These are phyloP conservation scores for Arthonia radiata DNA, from an alignment of 495 filamentous ascomycete species.

Conservation along the genomic window DNA sequence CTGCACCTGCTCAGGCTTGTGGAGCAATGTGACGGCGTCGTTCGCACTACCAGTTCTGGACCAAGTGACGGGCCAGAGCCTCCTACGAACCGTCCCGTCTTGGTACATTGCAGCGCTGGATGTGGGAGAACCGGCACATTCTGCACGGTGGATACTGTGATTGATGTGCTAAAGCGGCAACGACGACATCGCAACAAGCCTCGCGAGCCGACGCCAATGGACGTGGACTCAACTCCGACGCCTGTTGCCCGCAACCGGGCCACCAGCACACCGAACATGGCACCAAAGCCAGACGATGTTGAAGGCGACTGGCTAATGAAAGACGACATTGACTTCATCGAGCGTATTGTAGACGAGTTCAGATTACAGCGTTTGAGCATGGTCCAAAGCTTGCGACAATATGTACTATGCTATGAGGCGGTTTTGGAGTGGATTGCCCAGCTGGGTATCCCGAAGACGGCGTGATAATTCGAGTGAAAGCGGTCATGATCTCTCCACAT, in stretches of 20 bases:
- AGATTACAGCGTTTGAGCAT: slow-evolving; percentile 72
- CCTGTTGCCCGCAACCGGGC: not conserved
- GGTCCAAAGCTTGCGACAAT: slow-evolving; percentile 90
- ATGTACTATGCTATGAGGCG: not conserved
- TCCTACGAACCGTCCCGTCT: slow-evolving; percentile 34
- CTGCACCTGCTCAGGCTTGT: slow-evolving; percentile 65
- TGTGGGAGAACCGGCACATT: slow-evolving; percentile 92
- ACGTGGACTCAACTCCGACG: slow-evolving; percentile 17
- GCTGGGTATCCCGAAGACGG: too few relatives aligned
- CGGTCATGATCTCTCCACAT: too few relatives aligned
- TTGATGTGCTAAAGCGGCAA: slow-evolving; percentile 79
- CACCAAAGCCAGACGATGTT: slow-evolving; percentile 5
- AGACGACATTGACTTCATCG: slow-evolving; percentile 49
- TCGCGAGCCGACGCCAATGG: slow-evolving; percentile 13
- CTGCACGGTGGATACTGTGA: slow-evolving; percentile 82
- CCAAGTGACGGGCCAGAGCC: slow-evolving; percentile 30
- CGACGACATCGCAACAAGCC: slow-evolving; percentile 11
- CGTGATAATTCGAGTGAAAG: too few relatives aligned
- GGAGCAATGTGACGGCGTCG: slow-evolving; percentile 47
- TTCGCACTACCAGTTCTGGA: slow-evolving; percentile 12
- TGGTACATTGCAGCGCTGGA: slow-evolving; percentile 90
- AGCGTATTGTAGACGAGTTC: slow-evolving; percentile 73
- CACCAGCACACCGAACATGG: slow-evolving; percentile 1
- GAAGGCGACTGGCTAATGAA: slow-evolving; percentile 24
- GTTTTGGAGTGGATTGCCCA: slow-evolving; percentile 1